phyloP scores from a whole-genome alignment of 768 basidiomycete species.

The Erythrobasidium yunnanense region DNA sequence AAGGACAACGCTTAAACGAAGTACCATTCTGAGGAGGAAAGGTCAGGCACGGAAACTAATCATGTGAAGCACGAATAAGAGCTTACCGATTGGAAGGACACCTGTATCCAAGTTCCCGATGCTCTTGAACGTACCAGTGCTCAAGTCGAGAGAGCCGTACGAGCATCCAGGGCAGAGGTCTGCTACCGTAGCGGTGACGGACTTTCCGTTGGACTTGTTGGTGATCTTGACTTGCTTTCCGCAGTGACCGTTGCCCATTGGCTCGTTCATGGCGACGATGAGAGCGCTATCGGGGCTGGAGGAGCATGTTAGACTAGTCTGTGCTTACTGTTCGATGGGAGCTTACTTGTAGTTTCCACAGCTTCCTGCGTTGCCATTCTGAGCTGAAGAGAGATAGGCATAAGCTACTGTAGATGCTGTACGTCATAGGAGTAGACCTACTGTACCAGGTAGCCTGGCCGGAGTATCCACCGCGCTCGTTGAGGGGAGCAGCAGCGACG shows the following conservation, averaged over 20 bases:
- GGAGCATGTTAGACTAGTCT: slow-evolving; percentile 59
- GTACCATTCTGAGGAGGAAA: background rate
- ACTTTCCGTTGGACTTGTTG: slow-evolving; percentile 47
- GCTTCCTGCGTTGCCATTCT: slow-evolving; percentile 64
- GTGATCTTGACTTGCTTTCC: slow-evolving; percentile 56
- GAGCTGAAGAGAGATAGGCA: slow-evolving; percentile 42
- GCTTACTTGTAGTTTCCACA: slow-evolving; percentile 53
- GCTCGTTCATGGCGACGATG: slow-evolving; percentile 18
- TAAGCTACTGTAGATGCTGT: too few relatives aligned
- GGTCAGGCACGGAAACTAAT: background rate
- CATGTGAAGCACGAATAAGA: too few relatives aligned
- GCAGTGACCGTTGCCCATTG: slow-evolving; percentile 28
- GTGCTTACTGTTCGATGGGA: too few relatives aligned
- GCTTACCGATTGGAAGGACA: slow-evolving; percentile 11
- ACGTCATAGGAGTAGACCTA: background rate
- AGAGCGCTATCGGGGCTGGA: slow-evolving; percentile 40
- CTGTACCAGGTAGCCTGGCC: slow-evolving; percentile 19
- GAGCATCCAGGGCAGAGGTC: slow-evolving; percentile 46
- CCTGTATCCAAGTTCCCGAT: slow-evolving; percentile 28
- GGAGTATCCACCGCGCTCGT: slow-evolving; percentile 2
- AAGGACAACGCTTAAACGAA: too few relatives aligned
- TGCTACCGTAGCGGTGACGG: slow-evolving; percentile 56
- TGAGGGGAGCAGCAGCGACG: slow-evolving; percentile 16
- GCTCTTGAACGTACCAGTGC: slow-evolving; percentile 21
- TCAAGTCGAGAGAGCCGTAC: slow-evolving; percentile 28